Evolutionary conservation across 108 stramenopile species (phyloP).

Genomic region (Pseudonitzschia pungens): DNA sequence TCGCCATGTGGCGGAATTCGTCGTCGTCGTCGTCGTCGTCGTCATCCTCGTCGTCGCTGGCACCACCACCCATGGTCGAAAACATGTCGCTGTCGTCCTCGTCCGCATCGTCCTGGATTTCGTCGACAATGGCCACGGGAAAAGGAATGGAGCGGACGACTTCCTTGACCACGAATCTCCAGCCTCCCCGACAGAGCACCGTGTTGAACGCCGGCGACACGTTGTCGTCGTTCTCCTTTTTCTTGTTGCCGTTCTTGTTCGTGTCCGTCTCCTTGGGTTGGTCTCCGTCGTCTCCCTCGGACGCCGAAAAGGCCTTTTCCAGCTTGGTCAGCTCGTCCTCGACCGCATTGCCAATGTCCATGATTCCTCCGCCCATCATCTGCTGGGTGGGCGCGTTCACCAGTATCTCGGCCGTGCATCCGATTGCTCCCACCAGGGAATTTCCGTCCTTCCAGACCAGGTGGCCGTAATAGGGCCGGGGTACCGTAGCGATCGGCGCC

Average conservation of each 20-base stretch:
- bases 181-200: conserved; percentile 64
- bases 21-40: conserved; percentile 56
- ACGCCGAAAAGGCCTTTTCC: conserved; percentile 3
- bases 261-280: conserved; percentile 32
- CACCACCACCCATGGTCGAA: background rate
- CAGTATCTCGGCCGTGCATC: conserved; percentile 72
- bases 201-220: conserved; percentile 19
- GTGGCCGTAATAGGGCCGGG: conserved; percentile 56
- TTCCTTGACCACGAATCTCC: conserved; percentile 76
- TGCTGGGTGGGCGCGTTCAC: conserved; percentile 33
- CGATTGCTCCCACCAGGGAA: conserved; percentile 69
- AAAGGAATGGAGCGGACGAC: conserved; percentile 69
- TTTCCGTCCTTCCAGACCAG: conserved; percentile 50
- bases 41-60: conserved; percentile 44
- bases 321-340: conserved; percentile 5
- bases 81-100: conserved; percentile 39
- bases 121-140: conserved; percentile 78
- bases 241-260: background rate
- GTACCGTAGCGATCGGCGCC: background rate
- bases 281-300: background rate
- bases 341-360: no score
- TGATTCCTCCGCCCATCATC: background rate
- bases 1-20: conserved; percentile 19
- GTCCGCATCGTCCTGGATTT: conserved; percentile 60
- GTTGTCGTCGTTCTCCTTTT: conserved; percentile 7